phyloP scores from a whole-genome alignment of 106 monocot species.

The Apostasia shenzhenica region DNA sequence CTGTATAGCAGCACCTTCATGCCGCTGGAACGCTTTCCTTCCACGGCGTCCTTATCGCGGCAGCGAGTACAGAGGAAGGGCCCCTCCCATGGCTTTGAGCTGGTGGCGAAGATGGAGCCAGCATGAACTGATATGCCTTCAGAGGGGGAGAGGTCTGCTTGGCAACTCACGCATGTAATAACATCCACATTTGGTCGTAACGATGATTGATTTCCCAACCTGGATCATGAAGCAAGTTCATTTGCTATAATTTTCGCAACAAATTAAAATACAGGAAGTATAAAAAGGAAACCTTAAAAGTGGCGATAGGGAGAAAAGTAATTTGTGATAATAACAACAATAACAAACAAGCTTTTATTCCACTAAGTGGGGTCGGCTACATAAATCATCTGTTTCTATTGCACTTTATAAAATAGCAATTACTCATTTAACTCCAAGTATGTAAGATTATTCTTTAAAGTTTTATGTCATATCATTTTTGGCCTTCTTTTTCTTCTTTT shows the following conservation, averaged over 20 bases:
- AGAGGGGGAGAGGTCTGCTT: slow-evolving; percentile 69
- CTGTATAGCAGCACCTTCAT: slow-evolving; percentile 24
- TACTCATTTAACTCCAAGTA: too few relatives aligned
- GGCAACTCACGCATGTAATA: slow-evolving; percentile 90
- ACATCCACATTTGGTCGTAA: slow-evolving; percentile 29
- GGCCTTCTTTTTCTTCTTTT: too few relatives aligned
- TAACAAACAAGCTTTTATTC: too few relatives aligned
- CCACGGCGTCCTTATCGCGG: slow-evolving; percentile 80
- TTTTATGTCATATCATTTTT: too few relatives aligned
- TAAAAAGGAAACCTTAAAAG: not conserved
- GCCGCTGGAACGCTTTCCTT: slow-evolving; percentile 57
- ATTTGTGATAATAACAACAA: too few relatives aligned
- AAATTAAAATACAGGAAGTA: not conserved
- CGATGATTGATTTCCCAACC: slow-evolving; percentile 62
- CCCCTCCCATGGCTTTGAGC: slow-evolving; percentile 92
- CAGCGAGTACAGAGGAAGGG: slow-evolving; percentile 89
- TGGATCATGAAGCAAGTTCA: slow-evolving; percentile 16
- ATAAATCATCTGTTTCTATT: too few relatives aligned
- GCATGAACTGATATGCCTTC: slow-evolving; percentile 97
- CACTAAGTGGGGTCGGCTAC: too few relatives aligned
- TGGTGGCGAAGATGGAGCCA: slow-evolving; percentile 85
- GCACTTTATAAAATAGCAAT: too few relatives aligned
- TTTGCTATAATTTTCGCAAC: not conserved
- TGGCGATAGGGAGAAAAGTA: too few relatives aligned
- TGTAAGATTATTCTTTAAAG: too few relatives aligned